Conservation (phyloP, 2,329 filamentous ascomycete genomes). For the Aspergillus glaucus region DNA sequence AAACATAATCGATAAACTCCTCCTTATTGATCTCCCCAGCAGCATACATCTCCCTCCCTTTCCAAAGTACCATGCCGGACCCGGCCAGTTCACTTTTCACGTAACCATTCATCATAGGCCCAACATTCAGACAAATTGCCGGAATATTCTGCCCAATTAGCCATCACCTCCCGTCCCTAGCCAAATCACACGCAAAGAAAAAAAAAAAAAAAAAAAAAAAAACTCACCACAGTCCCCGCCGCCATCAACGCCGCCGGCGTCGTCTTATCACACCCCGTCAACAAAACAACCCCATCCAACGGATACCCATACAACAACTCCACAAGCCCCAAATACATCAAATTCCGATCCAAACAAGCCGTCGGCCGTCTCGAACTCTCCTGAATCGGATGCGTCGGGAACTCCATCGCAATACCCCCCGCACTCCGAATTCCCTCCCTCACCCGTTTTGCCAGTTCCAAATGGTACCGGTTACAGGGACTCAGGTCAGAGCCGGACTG, state of each 20-base stretch:
- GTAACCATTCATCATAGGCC: slow-evolving; percentile 49
- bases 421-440: slow-evolving; percentile 46
- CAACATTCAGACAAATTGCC: slow-evolving; percentile 48
- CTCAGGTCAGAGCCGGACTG: slow-evolving; percentile 48
- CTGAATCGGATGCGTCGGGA: slow-evolving; percentile 49
- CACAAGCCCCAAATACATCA: slow-evolving; percentile 44
- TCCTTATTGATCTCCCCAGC: slow-evolving; percentile 43
- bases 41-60: slow-evolving; percentile 43
- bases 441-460: slow-evolving; percentile 46
- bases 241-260: slow-evolving; percentile 49
- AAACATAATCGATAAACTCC: slow-evolving; percentile 43
- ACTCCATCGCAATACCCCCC: slow-evolving; percentile 47
- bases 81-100: slow-evolving; percentile 37
- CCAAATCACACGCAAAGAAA: not conserved
- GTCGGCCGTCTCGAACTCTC: slow-evolving; percentile 45
- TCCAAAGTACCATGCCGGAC: slow-evolving; percentile 45
- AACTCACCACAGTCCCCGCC: slow-evolving; percentile 42
- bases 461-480: slow-evolving; percentile 47
- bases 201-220: slow-evolving; percentile 1
- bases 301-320: slow-evolving; percentile 46
- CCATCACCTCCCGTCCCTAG: slow-evolving; percentile 2
- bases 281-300: slow-evolving; percentile 46
- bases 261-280: slow-evolving; percentile 50
- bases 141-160: slow-evolving; percentile 40
- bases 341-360: slow-evolving; percentile 45